A percentile compares a stretch with the other conserved stretches of the same genome.
Evolutionary conservation across 306 rosid species (phyloP).

Genomic region (Ochetophila trinervis): DNA sequence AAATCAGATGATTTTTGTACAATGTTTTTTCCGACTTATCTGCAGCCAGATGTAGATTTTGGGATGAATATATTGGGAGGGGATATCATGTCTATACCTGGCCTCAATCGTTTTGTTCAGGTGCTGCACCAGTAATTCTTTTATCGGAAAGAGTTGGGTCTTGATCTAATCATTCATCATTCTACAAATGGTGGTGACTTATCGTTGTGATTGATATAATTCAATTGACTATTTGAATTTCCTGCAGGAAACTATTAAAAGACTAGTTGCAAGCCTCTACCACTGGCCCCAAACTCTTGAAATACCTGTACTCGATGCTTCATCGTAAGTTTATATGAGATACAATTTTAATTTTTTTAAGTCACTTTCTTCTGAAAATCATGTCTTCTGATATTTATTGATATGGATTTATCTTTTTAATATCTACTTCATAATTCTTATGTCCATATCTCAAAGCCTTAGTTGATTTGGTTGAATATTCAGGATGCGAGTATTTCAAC

Average conservation of each 20-base stretch:
- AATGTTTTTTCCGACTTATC: constrained; percentile 18
- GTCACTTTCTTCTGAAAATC: neutral
- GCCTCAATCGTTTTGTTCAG: constrained; percentile 80
- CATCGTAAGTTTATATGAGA: constrained; percentile 50
- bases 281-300: constrained; percentile 80
- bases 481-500: no score
- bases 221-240: constrained; percentile 17
- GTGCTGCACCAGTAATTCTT: constrained; percentile 43
- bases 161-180: constrained; percentile 7
- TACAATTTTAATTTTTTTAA: neutral
- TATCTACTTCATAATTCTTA: neutral
- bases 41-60: constrained; percentile 88
- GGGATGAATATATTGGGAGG: constrained; percentile 74
- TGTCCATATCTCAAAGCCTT: neutral
- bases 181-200: neutral
- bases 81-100: constrained; percentile 91
- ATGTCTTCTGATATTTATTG: neutral
- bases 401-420: neutral
- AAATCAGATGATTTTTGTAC: neutral
- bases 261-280: constrained; percentile 68
- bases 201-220: constrained; percentile 13
- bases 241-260: constrained; percentile 66
- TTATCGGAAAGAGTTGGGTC: constrained; percentile 4
- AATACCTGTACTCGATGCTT: constrained; percentile 68
- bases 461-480: neutral